Percentiles rank a stretch among this genome's conserved stretches.
These are phyloP conservation scores for Rutstroemia sp. DNA, from an alignment of 2,329 filamentous ascomycete genomes.

Conservation along the genomic window DNA sequence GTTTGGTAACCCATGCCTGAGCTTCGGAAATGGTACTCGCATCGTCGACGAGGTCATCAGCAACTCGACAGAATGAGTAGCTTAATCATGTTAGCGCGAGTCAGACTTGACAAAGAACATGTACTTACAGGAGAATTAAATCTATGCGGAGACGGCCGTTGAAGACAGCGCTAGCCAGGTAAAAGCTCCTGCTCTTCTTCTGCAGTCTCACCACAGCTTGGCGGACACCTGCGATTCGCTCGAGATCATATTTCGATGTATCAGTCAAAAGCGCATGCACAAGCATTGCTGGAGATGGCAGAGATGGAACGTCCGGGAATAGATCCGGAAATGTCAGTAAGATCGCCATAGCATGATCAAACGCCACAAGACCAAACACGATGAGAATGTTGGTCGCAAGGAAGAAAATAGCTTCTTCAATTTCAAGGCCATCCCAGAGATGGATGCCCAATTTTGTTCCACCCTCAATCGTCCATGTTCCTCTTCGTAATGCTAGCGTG, in stretches of 20 bases:
- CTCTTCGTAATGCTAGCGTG: constrained; percentile 56
- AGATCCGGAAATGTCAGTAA: constrained; percentile 53
- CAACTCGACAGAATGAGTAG: constrained; percentile 67
- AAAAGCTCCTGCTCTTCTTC: constrained; percentile 66
- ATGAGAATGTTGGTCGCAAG: constrained; percentile 62
- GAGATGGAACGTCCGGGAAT: constrained; percentile 43
- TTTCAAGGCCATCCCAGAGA: constrained; percentile 58
- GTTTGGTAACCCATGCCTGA: constrained; percentile 48
- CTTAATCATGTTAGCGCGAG: constrained; percentile 28
- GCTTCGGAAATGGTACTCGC: constrained; percentile 46
- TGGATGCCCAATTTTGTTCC: constrained; percentile 59
- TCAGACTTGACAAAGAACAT: too few species aligned
- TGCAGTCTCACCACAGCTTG: constrained; percentile 52
- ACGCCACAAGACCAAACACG: constrained; percentile 60
- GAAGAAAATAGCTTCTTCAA: constrained; percentile 72
- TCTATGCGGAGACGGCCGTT: constrained; percentile 61
- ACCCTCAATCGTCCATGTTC: constrained; percentile 64
- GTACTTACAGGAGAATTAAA: constrained; percentile 50
- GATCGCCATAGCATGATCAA: constrained; percentile 62
- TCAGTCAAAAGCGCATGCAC: constrained; percentile 43
- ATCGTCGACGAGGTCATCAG: constrained; percentile 67
- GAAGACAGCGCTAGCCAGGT: constrained; percentile 63
- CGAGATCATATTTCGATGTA: constrained; percentile 45
- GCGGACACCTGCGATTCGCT: constrained; percentile 48
- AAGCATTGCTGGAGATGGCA: constrained; percentile 43